Evolutionary conservation across 208 protist species (phyloP), one percentile per base, ranked within the genome.

Genomic region (Trypanosoma cruzi): DNA sequence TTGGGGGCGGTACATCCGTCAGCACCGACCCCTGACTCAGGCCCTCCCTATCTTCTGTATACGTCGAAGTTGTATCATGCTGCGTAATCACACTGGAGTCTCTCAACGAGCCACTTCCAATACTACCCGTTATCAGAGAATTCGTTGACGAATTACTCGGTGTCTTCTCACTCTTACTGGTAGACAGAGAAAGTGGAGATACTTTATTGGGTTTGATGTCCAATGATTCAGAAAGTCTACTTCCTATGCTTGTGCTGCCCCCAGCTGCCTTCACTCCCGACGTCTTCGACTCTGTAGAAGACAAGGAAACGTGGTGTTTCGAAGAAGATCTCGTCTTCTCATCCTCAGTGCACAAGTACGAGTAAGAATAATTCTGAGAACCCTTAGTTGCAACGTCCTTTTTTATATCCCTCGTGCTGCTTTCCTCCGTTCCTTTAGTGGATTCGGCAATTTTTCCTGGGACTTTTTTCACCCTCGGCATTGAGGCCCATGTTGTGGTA

Each of bases 331-430:
- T 36, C 34, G 32, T 53, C 3, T 64, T 22, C 16, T 53, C 57
- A 31, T 46, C 64, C 44, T 68, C 68, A n/a, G n/a, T n/a, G 48
- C 67, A 42, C 44, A 70, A 78, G 65, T 81, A 67, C 16, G 58
- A 74, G 31, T 71, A 80, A 20, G 36, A 74, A 73, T 73, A 74
- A 53, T 54, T 73, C 18, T 36, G 31, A 26, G 26, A 54, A 36
- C 32, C 56, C 48, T 59, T 29, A 22, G 24, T 42, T 24, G 34
- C 48, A 42, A 14, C 26, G 16, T 18, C 20, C 4, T 13, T n/a
- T 13, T 22, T 40, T 18, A 4, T 63, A 29, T 16, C 32, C 16
- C 54, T 29, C 5, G 28, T 20, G n/a, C 46, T 36, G 4, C 22
- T 20, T 1, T 40, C 2, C 42, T 22, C 18, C 58, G 22, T 49